These are phyloP conservation scores for Escovopsis sp. DNA, from an alignment of 2,329 filamentous ascomycete genomes.

Conservation along the genomic window DNA sequence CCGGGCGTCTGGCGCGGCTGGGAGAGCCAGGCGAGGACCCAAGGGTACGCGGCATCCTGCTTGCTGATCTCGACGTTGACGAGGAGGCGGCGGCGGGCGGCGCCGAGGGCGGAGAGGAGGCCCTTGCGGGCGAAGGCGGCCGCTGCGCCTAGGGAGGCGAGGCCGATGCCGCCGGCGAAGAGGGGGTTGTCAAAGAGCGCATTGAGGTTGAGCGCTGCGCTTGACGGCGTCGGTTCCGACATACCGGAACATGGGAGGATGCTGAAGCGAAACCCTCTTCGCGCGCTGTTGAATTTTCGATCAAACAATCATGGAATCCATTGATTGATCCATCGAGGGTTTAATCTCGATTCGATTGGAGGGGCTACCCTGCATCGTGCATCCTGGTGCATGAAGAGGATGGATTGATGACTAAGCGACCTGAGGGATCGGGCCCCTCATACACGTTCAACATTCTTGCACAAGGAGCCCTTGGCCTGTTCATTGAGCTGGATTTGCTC, in stretches of 20 bases:
- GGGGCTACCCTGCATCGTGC: neutral
- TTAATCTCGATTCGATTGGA: neutral
- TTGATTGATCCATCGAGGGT: too few relatives aligned
- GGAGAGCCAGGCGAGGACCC: slow-evolving; percentile 91
- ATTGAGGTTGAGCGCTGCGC: slow-evolving; percentile 34
- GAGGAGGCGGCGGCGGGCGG: slow-evolving; percentile 72
- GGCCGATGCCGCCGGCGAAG: slow-evolving; percentile 66
- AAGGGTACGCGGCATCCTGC: slow-evolving; percentile 83
- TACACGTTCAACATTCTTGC: too few relatives aligned
- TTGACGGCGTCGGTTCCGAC: slow-evolving; percentile 16
- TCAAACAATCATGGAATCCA: too few relatives aligned
- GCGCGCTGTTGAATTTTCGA: neutral
- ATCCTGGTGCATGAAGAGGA: neutral
- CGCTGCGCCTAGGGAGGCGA: slow-evolving; percentile 74
- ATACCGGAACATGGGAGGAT: slow-evolving; percentile 11
- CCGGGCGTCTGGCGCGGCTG: slow-evolving; percentile 54
- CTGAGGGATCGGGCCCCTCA: too few relatives aligned
- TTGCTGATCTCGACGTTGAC: slow-evolving; percentile 93
- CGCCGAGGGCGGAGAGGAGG: slow-evolving; percentile 52
- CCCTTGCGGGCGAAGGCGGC: slow-evolving; percentile 71
- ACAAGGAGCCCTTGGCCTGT: too few relatives aligned
- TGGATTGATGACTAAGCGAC: neutral
- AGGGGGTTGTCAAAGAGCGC: slow-evolving; percentile 48
- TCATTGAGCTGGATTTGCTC: too few relatives aligned
- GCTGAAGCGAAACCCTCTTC: too few relatives aligned